A percentile compares a stretch with the other conserved stretches of the same genome.
These are phyloP conservation scores for Avicennia marina DNA, from an alignment of 257 asterid genomes.

Conservation along the genomic window DNA sequence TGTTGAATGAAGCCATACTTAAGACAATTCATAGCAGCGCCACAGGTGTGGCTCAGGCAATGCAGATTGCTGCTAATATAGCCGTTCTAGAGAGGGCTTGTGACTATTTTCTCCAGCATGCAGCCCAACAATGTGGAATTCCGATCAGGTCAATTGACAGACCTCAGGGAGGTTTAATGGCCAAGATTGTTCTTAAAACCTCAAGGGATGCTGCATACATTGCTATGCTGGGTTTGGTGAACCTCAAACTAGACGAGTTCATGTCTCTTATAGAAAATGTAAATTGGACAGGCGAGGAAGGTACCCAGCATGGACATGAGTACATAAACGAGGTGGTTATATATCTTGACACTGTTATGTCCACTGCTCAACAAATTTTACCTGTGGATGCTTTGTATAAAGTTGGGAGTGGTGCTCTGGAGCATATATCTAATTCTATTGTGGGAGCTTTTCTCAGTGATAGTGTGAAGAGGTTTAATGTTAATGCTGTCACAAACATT, in stretches of 20 bases:
- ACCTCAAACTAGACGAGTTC: slow-evolving; percentile 68
- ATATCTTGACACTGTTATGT: slow-evolving; percentile 78
- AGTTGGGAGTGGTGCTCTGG: slow-evolving; percentile 86
- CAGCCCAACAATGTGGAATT: slow-evolving; percentile 96
- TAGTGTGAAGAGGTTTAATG: slow-evolving; percentile 65
- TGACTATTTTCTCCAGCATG: slow-evolving; percentile 89
- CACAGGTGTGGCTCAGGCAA: slow-evolving; percentile 79
- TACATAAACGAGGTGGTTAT: slow-evolving; percentile 68
- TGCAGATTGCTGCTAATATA: slow-evolving; percentile 94
- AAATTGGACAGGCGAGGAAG: slow-evolving; percentile 77
- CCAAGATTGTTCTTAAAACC: slow-evolving; percentile 81
- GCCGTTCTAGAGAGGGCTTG: slow-evolving; percentile 87
- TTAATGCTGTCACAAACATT: slow-evolving; percentile 53
- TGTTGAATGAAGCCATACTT: slow-evolving; percentile 66
- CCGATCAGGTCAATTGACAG: slow-evolving; percentile 74
- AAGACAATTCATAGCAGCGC: slow-evolving; percentile 50
- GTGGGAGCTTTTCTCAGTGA: slow-evolving; percentile 70
- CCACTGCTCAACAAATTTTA: slow-evolving; percentile 87
- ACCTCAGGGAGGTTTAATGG: slow-evolving; percentile 71
- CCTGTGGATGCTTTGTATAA: slow-evolving; percentile 85
- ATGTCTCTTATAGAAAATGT: slow-evolving; percentile 77
- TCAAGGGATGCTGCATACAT: slow-evolving; percentile 90
- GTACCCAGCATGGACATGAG: slow-evolving; percentile 59
- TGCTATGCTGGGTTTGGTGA: slow-evolving; percentile 59
- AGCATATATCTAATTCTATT: slow-evolving; percentile 72